Percentiles rank a stretch among this genome's conserved stretches.
These are phyloP conservation scores for Lolium rigidum DNA, from an alignment of 176 grass and related monocot genomes.

Conservation along the genomic window DNA sequence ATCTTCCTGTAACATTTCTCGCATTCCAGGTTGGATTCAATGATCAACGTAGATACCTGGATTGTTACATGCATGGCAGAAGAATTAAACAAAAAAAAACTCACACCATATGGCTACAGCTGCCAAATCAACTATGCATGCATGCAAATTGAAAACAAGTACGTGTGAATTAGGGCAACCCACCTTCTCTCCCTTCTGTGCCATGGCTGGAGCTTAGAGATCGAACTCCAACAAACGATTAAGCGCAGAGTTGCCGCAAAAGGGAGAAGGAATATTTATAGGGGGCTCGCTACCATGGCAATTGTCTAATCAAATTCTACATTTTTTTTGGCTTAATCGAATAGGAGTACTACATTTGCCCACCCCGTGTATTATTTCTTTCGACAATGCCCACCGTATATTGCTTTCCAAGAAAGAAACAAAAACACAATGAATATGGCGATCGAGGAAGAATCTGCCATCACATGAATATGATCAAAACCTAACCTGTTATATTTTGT, in stretches of 20 bases:
- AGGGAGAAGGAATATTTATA: constrained; percentile 12
- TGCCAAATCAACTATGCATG: background rate
- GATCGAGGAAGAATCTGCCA: background rate
- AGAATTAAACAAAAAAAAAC: background rate
- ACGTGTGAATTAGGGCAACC: background rate
- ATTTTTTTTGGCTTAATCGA: background rate
- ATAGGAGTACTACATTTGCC: background rate
- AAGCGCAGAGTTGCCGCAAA: background rate
- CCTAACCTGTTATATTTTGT: background rate
- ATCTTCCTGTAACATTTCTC: constrained; percentile 56
- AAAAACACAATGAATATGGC: background rate
- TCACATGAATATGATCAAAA: background rate
- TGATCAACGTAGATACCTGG: constrained; percentile 36
- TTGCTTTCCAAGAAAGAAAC: constrained; percentile 6
- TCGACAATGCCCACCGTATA: background rate
- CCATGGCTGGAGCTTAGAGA: constrained; percentile 20
- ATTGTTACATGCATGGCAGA: background rate
- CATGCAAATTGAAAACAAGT: background rate
- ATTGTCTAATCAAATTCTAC: background rate
- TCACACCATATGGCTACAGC: background rate
- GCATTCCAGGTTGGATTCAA: constrained; percentile 57
- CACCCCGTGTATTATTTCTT: background rate
- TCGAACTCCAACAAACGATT: constrained; percentile 29
- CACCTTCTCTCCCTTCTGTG: constrained; percentile 34
- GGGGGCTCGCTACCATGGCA: background rate